Base-by-base conservation (phyloP, 352 stramenopile species). In the Globisporangium nodosum region DNA sequence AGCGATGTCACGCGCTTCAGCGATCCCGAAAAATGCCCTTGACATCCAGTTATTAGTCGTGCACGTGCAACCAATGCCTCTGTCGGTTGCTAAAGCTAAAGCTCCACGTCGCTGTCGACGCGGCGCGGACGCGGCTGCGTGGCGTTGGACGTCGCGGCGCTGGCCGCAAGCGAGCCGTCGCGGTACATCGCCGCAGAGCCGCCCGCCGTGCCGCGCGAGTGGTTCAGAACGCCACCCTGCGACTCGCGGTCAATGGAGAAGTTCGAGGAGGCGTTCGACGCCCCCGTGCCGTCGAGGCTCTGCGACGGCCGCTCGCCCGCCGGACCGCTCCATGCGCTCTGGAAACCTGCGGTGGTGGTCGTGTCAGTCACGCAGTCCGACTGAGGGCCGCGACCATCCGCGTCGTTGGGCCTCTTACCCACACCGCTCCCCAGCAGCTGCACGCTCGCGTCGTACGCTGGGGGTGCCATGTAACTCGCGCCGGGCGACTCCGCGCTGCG, bases 51-150 rank as follows among this genome's bases (percentile, higher is more conserved):
- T 42, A 42, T 16, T 9, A 16, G 35, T 15, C 35, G 12, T 42
- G 35, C 35, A 20, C 40, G 1, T 13, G 13, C 40, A 20, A 13
- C 16, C 13, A 7, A 30, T 15, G 33, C 5, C 2, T 35, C 21
- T 15, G 11, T 42, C 3, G 35, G 35, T 43, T 12, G 12, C 15
- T 37, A n/a, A 20, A 31, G 12, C 61, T 74, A 88, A 13, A 88
- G 66, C 55, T 88, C 78, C 37, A 88, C 64, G 40, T 89, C 78
- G 56, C 76, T 89, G 57, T 86, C 78, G 11, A 86, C 64, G 13
- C 74, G 73, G 45, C 73, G 70, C 43, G 53, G 61, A 15, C 66
- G 73, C 9, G 52, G 33, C 12, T 48, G 24, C 15, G 55, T 40
- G 18, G 55, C 53, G 42, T 35, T 27, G 33, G 45, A 31, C 43